Conservation (phyloP, 345 rosid species). For the Aquilaria yunnanensis region DNA sequence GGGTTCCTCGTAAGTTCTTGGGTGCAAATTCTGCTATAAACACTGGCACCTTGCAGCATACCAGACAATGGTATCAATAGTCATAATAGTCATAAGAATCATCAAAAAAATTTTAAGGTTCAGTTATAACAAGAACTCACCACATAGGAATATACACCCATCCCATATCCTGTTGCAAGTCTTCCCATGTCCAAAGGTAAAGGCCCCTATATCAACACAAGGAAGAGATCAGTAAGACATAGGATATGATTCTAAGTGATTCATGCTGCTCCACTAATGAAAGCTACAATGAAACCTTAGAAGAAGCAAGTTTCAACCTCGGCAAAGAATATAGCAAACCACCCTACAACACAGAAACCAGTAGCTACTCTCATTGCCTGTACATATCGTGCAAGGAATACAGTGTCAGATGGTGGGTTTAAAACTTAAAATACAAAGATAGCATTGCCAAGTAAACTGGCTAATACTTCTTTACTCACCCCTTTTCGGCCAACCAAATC, state of each 20-base stretch:
- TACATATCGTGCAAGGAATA: slow-evolving; percentile 14
- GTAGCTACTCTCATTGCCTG: slow-evolving; percentile 79
- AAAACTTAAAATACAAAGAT: not conserved
- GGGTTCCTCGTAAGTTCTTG: slow-evolving; percentile 70
- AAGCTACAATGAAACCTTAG: slow-evolving; percentile 3
- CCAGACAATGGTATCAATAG: slow-evolving; percentile 6
- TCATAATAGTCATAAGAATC: not conserved
- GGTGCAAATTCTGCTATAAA: slow-evolving; percentile 91
- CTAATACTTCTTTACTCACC: slow-evolving; percentile 34
- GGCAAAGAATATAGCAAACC: slow-evolving; percentile 90
- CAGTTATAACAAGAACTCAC: slow-evolving; percentile 26
- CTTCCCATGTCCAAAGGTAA: slow-evolving; percentile 65
- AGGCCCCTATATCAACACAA: slow-evolving; percentile 41
- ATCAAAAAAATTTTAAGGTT: not conserved
- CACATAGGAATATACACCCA: slow-evolving; percentile 92
- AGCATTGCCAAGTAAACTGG: not conserved
- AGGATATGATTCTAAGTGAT: not conserved
- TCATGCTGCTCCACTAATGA: slow-evolving; percentile 5
- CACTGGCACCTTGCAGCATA: slow-evolving; percentile 56
- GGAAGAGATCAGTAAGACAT: slow-evolving; percentile 6
- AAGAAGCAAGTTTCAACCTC: slow-evolving; percentile 28
- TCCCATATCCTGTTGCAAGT: slow-evolving; percentile 79
- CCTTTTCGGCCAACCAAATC: slow-evolving; percentile 82
- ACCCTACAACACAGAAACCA: slow-evolving; percentile 60
- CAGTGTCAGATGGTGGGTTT: slow-evolving; percentile 5